Evolutionary conservation across 2,329 filamentous ascomycete species (phyloP).

Genomic region (Fusarium nygamai): DNA sequence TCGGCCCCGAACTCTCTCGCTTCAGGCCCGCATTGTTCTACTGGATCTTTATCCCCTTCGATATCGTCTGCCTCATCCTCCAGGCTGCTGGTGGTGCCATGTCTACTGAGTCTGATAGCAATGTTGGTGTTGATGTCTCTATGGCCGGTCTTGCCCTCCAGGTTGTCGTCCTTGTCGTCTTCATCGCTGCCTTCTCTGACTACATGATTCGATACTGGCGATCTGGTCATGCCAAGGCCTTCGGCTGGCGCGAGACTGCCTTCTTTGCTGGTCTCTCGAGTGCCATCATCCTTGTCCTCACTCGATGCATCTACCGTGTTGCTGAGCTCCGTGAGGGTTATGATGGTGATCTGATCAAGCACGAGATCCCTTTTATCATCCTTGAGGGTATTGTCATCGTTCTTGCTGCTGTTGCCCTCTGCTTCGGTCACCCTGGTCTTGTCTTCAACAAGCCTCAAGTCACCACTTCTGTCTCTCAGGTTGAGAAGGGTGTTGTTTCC

Average conservation of each 20-base stretch:
- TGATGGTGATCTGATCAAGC: slow-evolving; percentile 61
- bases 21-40: slow-evolving; percentile 56
- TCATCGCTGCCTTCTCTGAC: slow-evolving; percentile 59
- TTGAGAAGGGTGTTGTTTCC: slow-evolving; percentile 34
- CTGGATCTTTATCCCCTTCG: slow-evolving; percentile 64
- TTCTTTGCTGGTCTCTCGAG: slow-evolving; percentile 65
- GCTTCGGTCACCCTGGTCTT: slow-evolving; percentile 55
- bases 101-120: slow-evolving; percentile 50
- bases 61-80: slow-evolving; percentile 65
- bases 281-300: slow-evolving; percentile 68
- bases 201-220: slow-evolving; percentile 59
- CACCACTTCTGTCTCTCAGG: slow-evolving; percentile 31
- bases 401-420: slow-evolving; percentile 50
- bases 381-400: slow-evolving; percentile 59
- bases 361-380: slow-evolving; percentile 63
- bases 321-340: slow-evolving; percentile 74
- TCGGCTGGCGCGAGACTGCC: slow-evolving; percentile 45
- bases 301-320: slow-evolving; percentile 71
- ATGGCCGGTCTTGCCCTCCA: slow-evolving; percentile 68
- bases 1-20: slow-evolving; percentile 54
- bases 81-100: slow-evolving; percentile 68
- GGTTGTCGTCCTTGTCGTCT: slow-evolving; percentile 63
- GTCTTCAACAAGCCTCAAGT: slow-evolving; percentile 46
- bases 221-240: slow-evolving; percentile 37
- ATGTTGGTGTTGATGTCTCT: slow-evolving; percentile 52